A percentile compares a stretch with the other conserved stretches of the same genome.
phyloP scores from a whole-genome alignment of 108 stramenopile species.

The Seminavis robusta region DNA sequence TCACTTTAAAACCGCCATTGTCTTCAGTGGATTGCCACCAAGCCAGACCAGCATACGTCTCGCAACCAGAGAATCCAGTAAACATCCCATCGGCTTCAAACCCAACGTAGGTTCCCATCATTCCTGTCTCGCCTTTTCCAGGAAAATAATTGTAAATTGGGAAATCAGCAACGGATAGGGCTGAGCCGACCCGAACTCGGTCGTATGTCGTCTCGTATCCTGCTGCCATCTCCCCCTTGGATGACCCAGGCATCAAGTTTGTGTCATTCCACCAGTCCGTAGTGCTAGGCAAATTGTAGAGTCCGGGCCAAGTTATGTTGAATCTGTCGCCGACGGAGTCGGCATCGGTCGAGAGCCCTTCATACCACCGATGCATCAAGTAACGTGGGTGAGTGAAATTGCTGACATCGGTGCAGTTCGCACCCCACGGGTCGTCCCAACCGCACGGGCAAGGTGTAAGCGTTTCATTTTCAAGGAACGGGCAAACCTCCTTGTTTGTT shows the following conservation, averaged over 20 bases:
- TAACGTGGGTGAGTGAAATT: no score
- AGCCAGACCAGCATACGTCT: slow-evolving; percentile 16
- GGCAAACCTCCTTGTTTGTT: no score
- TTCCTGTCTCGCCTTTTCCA: no score
- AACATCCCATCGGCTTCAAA: slow-evolving; percentile 54
- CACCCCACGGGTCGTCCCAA: no score
- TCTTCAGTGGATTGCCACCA: slow-evolving; percentile 26
- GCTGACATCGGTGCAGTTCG: no score
- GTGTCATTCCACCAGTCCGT: slow-evolving; percentile 41
- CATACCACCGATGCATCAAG: no score
- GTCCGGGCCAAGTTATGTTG: slow-evolving; percentile 16
- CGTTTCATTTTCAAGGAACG: no score
- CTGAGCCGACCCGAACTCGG: slow-evolving; percentile 36
- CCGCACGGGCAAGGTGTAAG: no score
- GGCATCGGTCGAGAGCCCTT: no score
- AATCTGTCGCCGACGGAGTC: slow-evolving; percentile 28
- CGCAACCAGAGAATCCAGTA: slow-evolving; percentile 43
- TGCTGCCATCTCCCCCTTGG: slow-evolving; percentile 20
- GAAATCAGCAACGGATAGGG: no score
- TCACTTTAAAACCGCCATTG: slow-evolving; percentile 36
- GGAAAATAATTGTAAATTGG: no score
- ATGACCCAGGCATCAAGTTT: slow-evolving; percentile 26
- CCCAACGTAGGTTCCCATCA: no score
- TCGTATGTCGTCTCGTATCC: slow-evolving; percentile 49
- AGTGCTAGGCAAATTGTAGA: slow-evolving; percentile 25